Evolutionary conservation across 345 rosid species (phyloP).

Genomic region (Arabidopsis thaliana): TAIR10.1 NC_003071.7:6454001-6454500

Average conservation of each 20-base stretch:
- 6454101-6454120: not conserved
- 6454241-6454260: not conserved
- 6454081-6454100: not conserved
- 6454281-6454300: conserved; percentile 1
- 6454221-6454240: conserved; percentile 18
- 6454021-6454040: not conserved
- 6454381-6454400: not conserved
- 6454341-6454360: not conserved
- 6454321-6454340: not conserved
- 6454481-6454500: conserved; percentile 48
- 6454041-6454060: too few species aligned
- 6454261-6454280: not conserved
- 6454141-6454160: not conserved
- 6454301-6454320: not conserved
- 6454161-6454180: not conserved
- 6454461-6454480: conserved; percentile 40
- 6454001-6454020: not conserved
- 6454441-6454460: not conserved
- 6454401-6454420: conserved; percentile 20
- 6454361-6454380: too few species aligned
- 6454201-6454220: not conserved
- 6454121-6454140: not conserved
- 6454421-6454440: not conserved
- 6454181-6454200: not conserved
- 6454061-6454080: too few species aligned